Evolutionary conservation across 2,329 filamentous ascomycete species (phyloP).

Genomic region (Fusarium domesticum): DNA sequence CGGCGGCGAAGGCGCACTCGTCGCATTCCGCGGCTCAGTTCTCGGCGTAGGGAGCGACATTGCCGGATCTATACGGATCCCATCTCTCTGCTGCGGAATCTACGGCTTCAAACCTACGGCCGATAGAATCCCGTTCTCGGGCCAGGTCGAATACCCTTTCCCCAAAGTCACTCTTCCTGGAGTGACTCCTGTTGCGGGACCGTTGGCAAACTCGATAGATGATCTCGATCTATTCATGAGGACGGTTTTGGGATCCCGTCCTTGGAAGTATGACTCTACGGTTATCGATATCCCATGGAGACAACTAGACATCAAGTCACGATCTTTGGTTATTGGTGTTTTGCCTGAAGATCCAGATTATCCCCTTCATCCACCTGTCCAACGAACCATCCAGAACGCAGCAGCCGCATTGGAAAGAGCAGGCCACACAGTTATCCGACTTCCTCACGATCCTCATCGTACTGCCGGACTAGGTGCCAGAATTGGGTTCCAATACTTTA

Average conservation of each 20-base stretch:
- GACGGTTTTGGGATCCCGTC: conserved; percentile 24
- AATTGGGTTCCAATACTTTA: conserved; percentile 23
- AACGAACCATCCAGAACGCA: conserved; percentile 42
- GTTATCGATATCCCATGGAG: conserved; percentile 50
- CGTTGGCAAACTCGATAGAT: conserved; percentile 40
- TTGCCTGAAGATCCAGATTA: conserved; percentile 45
- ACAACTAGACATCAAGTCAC: conserved; percentile 14
- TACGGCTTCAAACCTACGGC: conserved; percentile 55
- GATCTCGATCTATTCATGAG: conserved; percentile 33
- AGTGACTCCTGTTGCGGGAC: conserved; percentile 41
- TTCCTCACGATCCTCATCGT: conserved; percentile 25
- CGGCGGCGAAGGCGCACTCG: conserved; percentile 24
- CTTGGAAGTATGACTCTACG: conserved; percentile 28
- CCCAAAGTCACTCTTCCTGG: conserved; percentile 15
- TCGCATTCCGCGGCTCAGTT: conserved; percentile 24
- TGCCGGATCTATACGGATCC: conserved; percentile 49
- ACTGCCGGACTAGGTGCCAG: conserved; percentile 14
- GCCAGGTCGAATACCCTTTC: conserved; percentile 21
- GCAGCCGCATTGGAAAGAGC: conserved; percentile 36
- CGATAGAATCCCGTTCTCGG: conserved; percentile 49
- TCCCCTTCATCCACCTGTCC: conserved; percentile 50
- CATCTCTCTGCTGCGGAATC: conserved; percentile 53
- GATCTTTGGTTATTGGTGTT: conserved; percentile 45
- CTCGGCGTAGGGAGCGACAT: conserved; percentile 29
- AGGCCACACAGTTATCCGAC: conserved; percentile 44